phyloP scores from a whole-genome alignment of 192 early-diverging fungal genomes.

The Umbelopsis isabellina region DNA sequence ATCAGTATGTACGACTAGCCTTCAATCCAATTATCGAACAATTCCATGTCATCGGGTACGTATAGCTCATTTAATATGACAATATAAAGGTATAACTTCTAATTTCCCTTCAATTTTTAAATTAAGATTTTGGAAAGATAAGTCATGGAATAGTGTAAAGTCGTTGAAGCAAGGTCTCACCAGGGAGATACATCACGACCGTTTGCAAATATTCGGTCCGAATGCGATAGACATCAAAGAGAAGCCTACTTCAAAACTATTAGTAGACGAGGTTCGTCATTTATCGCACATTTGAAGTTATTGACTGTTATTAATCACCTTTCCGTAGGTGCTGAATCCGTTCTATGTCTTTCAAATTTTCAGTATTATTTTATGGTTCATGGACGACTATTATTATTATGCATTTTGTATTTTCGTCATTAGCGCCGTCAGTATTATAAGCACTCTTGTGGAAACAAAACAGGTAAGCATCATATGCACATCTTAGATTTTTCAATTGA shows the following conservation, averaged over 20 bases:
- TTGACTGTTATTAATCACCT: neutral
- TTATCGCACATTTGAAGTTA: neutral
- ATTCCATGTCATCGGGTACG: constrained; percentile 49
- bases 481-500: constrained; percentile 23
- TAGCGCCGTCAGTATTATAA: constrained; percentile 74
- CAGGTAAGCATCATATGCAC: constrained; percentile 25
- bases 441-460: constrained; percentile 81
- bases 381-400: constrained; percentile 96
- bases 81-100: neutral
- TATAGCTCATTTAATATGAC: neutral
- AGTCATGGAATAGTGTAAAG: constrained; percentile 47
- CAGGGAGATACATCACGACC: constrained; percentile 55
- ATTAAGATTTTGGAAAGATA: constrained; percentile 54
- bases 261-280: constrained; percentile 63
- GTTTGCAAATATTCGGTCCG: constrained; percentile 68
- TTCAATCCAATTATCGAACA: constrained; percentile 50
- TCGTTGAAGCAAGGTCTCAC: constrained; percentile 55
- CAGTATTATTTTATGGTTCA: constrained; percentile 78
- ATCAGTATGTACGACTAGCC: constrained; percentile 59
- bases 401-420: constrained; percentile 92
- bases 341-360: constrained; percentile 85
- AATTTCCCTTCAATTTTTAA: neutral
- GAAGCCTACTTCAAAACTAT: constrained; percentile 59
- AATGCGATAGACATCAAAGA: constrained; percentile 78
- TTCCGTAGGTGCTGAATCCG: constrained; percentile 66